These are phyloP conservation scores for Eutrema heterophyllum DNA, from an alignment of 345 rosid species.

Conservation along the genomic window DNA sequence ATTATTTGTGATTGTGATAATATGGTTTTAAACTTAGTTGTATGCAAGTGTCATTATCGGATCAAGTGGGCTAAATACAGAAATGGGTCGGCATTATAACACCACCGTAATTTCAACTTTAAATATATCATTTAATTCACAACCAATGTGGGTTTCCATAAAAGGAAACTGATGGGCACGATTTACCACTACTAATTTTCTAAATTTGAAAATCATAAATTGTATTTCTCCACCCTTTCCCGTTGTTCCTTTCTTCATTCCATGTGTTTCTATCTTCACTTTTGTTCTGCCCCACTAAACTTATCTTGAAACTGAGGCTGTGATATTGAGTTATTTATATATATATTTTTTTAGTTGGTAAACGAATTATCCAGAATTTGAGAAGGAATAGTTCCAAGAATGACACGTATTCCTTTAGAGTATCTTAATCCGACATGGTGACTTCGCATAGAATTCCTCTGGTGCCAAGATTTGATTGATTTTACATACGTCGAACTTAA, in stretches of 20 bases:
- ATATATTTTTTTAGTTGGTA: neutral
- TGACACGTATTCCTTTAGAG: neutral
- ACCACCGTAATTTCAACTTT: neutral
- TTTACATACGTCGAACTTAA: neutral
- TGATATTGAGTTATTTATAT: neutral
- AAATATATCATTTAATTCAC: neutral
- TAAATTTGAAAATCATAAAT: neutral
- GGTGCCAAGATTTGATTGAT: conserved; percentile 15
- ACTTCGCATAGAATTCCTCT: neutral
- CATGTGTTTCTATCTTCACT: conserved; percentile 17
- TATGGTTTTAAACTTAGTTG: neutral
- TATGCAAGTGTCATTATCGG: neutral
- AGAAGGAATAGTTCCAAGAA: conserved; percentile 4
- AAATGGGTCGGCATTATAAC: neutral
- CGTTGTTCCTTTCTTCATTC: conserved; percentile 9
- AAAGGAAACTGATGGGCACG: neutral
- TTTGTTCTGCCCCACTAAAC: conserved; percentile 8
- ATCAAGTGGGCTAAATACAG: neutral
- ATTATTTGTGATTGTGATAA: neutral
- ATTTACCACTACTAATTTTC: neutral
- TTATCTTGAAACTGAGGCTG: conserved; percentile 4
- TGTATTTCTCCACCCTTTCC: conserved; percentile 4
- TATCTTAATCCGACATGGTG: neutral
- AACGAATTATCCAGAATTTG: conserved; percentile 4
- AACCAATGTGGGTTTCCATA: neutral